A percentile compares a stretch with the other conserved stretches of the same genome.
These are phyloP conservation scores for Yarrowia sp. DNA, from an alignment of 805 yeast species.

Conservation along the genomic window DNA sequence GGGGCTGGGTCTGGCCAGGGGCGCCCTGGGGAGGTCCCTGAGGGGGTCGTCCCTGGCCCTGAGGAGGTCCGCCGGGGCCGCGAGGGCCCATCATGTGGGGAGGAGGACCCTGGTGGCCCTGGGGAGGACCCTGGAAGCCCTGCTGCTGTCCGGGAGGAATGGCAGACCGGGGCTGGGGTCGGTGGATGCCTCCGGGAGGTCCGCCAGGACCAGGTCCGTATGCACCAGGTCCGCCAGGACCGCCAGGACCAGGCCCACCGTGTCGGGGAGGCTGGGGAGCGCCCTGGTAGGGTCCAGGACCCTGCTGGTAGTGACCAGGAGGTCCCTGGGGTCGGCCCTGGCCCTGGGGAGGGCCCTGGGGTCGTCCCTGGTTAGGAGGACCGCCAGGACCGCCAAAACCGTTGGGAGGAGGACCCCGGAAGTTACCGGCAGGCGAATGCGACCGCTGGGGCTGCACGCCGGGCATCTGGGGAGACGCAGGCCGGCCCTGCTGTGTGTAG, in stretches of 20 bases:
- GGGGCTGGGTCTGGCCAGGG: constrained; percentile 20
- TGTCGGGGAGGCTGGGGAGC: constrained; percentile 9
- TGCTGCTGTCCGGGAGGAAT: constrained; percentile 23
- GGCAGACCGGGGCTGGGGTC: constrained; percentile 22
- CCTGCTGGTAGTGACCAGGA: not conserved
- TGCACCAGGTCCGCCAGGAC: not conserved
- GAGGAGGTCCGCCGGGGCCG: constrained; percentile 26
- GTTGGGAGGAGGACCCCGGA: constrained; percentile 21
- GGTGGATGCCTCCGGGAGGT: constrained; percentile 9
- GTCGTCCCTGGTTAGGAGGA: not conserved
- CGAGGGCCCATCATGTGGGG: constrained; percentile 24
- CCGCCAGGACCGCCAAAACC: not conserved
- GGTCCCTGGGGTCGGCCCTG: not conserved
- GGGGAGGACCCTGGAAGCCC: not conserved
- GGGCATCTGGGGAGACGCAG: constrained; percentile 16
- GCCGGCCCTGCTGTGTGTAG: constrained; percentile 6
- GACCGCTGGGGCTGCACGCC: constrained; percentile 20
- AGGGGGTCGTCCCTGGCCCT: constrained; percentile 14
- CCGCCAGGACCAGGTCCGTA: constrained; percentile 4
- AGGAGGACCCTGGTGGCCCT: constrained; percentile 25
- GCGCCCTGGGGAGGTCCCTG: constrained; percentile 10
- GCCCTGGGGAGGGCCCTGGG: constrained; percentile 4
- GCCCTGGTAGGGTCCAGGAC: not conserved
- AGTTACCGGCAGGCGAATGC: constrained; percentile 5
- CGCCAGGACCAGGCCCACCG: constrained; percentile 16